phyloP scores from a whole-genome alignment of 108 stramenopile genomes.

The Epithemia pelagica region DNA sequence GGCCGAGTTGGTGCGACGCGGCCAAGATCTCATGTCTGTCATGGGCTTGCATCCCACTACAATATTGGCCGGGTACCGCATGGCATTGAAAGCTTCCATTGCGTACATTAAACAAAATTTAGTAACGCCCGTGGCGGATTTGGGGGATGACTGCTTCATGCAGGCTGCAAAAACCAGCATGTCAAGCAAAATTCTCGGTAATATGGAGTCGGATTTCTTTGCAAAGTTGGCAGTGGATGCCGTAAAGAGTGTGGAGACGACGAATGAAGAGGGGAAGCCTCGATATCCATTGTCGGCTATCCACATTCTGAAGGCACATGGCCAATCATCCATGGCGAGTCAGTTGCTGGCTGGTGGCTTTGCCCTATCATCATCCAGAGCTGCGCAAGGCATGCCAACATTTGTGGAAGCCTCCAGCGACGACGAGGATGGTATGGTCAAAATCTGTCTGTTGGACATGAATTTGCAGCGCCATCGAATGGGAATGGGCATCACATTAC shows the following conservation, averaged over 20 bases:
- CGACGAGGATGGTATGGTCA: constrained; percentile 43
- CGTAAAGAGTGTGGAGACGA: constrained; percentile 75
- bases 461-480: constrained; percentile 98
- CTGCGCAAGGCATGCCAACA: constrained; percentile 97
- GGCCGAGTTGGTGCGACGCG: constrained; percentile 92
- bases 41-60: constrained; percentile 96
- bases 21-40: constrained; percentile 89
- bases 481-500: constrained; percentile 96
- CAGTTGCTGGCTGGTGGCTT: constrained; percentile 92
- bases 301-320: constrained; percentile 99
- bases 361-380: constrained; percentile 91
- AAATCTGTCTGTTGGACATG: constrained; percentile 98
- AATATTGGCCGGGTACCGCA: constrained; percentile 93
- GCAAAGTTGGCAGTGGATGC: constrained; percentile 94
- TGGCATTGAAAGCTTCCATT: constrained; percentile 95
- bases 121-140: constrained; percentile 72
- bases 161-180: constrained; percentile 95
- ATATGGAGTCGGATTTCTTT: constrained; percentile 89
- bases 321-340: constrained; percentile 90
- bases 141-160: constrained; percentile 86
- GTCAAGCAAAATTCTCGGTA: constrained; percentile 96
- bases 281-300: constrained; percentile 95
- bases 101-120: constrained; percentile 91
- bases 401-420: constrained; percentile 35
- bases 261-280: constrained; percentile 28